Base-by-base conservation (phyloP, 2,329 filamentous ascomycete species). In the Pezicula carpinea region DNA sequence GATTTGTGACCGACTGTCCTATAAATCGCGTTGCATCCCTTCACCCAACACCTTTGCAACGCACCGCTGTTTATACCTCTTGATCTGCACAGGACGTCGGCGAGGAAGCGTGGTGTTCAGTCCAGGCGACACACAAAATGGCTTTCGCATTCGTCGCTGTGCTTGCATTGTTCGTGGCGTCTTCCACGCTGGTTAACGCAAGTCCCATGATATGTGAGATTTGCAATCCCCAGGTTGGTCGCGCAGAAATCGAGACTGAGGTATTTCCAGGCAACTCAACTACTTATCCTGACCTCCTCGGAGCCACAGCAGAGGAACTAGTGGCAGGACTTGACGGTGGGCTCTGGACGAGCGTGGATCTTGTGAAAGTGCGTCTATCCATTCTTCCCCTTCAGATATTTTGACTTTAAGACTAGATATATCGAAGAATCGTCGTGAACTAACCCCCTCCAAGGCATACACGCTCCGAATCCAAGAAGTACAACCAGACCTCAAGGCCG, bases 331-430 rank as follows among this genome's bases (percentile, higher is more conserved):
- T 82, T 8, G 66, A 73, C 38, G 62, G 62, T 15, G 69, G 69
- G 3, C 63, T 68, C n/a, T 82, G 77, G 52, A 77, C 71, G 1
- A 80, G 76, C 54, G 71, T 75, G n/a, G 74, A 82, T 47, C 63
- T 83, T 15, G 77, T 80, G 6, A 64, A 61, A 50, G 61, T 58
- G 76, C 15, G 79, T 78, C 40, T 69, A 80, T 29, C 3, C 23
- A 23, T 23, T n/a, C 5, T 7, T n/a, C 13, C 22, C 56, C 72
- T 80, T 55, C 34, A 48, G 14, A 31, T 14, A n/a, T n/a, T n/a
- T n/a, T n/a, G n/a, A n/a, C n/a, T n/a, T n/a, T n/a, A n/a, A n/a
- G n/a, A n/a, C n/a, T n/a, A n/a, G n/a, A n/a, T n/a, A n/a, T n/a
- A n/a, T n/a, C n/a, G n/a, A n/a, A n/a, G n/a, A n/a, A n/a, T n/a